phyloP scores from a whole-genome alignment of 2,329 filamentous ascomycete species.

The Thelonectria discophora region DNA sequence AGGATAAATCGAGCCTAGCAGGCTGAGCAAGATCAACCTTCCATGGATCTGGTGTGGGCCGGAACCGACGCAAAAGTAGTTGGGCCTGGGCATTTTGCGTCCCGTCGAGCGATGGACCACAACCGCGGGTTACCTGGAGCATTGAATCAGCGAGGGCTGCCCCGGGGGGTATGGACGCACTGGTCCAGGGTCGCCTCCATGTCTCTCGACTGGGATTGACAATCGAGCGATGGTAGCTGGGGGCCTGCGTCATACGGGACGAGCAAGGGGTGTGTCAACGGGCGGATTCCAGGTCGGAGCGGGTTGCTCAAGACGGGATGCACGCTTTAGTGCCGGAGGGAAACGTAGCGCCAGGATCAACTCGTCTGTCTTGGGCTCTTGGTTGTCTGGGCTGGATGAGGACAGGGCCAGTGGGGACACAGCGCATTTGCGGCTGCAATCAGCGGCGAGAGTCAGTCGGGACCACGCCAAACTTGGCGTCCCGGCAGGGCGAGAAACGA shows the following conservation, averaged over 20 bases:
- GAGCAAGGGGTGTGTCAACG: slow-evolving; percentile 48
- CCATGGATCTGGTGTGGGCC: slow-evolving; percentile 52
- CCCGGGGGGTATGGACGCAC: slow-evolving; percentile 26
- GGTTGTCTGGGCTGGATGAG: slow-evolving; percentile 14
- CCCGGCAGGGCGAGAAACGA: slow-evolving; percentile 37
- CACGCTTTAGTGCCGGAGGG: slow-evolving; percentile 37
- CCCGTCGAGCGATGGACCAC: slow-evolving; percentile 42
- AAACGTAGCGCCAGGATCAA: slow-evolving; percentile 30
- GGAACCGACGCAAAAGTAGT: slow-evolving; percentile 41
- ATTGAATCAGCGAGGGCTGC: slow-evolving; percentile 38
- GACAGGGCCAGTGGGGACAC: slow-evolving; percentile 24
- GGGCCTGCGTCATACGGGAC: slow-evolving; percentile 46
- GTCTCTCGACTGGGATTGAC: slow-evolving; percentile 39
- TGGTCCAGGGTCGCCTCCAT: slow-evolving; percentile 35
- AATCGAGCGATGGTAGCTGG: slow-evolving; percentile 39
- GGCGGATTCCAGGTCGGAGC: slow-evolving; percentile 44
- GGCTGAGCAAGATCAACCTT: slow-evolving; percentile 47
- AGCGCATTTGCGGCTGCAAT: slow-evolving; percentile 28
- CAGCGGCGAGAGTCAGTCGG: slow-evolving; percentile 22
- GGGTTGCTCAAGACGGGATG: slow-evolving; percentile 37
- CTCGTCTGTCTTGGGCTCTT: slow-evolving; percentile 29
- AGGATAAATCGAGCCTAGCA: slow-evolving; percentile 50
- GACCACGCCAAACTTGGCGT: slow-evolving; percentile 37
- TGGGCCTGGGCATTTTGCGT: slow-evolving; percentile 40
- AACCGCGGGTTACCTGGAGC: slow-evolving; percentile 48